These are phyloP conservation scores for Hypoxylon sp. DNA, from an alignment of 2,329 filamentous ascomycete genomes.

Conservation along the genomic window DNA sequence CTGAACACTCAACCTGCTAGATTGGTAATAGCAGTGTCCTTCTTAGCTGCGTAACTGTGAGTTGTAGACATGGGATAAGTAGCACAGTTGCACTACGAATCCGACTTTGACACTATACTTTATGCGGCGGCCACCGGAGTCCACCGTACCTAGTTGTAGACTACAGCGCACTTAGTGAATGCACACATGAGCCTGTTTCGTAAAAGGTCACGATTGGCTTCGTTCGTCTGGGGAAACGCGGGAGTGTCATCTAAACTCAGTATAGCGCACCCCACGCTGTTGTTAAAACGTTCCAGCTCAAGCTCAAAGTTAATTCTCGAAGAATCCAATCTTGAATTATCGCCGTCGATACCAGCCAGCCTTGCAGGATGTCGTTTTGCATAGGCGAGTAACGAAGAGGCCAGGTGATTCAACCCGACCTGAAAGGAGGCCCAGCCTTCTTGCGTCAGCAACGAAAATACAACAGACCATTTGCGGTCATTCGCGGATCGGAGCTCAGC, in stretches of 20 bases:
- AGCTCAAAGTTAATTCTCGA: slow-evolving; percentile 14
- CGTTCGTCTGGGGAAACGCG: slow-evolving; percentile 12
- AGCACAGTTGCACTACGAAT: too few relatives aligned
- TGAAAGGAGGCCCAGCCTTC: slow-evolving; percentile 23
- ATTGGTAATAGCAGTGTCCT: too few relatives aligned
- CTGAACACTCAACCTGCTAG: too few relatives aligned
- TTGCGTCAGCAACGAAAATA: slow-evolving; percentile 29
- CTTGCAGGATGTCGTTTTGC: slow-evolving; percentile 40
- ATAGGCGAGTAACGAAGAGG: slow-evolving; percentile 30
- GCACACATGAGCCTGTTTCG: not conserved
- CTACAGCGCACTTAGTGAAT: not conserved
- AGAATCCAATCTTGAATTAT: slow-evolving; percentile 25
- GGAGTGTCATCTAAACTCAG: slow-evolving; percentile 1
- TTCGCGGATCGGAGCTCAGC: slow-evolving; percentile 38
- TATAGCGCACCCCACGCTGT: slow-evolving; percentile 3
- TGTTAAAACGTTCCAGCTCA: not conserved
- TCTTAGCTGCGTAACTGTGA: too few relatives aligned
- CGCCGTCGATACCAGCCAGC: slow-evolving; percentile 26
- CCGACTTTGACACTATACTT: not conserved
- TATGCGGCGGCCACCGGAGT: not conserved
- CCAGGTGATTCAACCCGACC: too few relatives aligned
- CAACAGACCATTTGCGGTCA: slow-evolving; percentile 16
- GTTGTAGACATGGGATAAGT: too few relatives aligned
- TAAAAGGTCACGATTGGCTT: slow-evolving; percentile 2
- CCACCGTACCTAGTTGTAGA: not conserved